Evolutionary conservation across 2,329 filamentous ascomycete species (phyloP), one percentile per base, ranked within the genome.

Genomic region (Leptosphaerulina australis): DNA sequence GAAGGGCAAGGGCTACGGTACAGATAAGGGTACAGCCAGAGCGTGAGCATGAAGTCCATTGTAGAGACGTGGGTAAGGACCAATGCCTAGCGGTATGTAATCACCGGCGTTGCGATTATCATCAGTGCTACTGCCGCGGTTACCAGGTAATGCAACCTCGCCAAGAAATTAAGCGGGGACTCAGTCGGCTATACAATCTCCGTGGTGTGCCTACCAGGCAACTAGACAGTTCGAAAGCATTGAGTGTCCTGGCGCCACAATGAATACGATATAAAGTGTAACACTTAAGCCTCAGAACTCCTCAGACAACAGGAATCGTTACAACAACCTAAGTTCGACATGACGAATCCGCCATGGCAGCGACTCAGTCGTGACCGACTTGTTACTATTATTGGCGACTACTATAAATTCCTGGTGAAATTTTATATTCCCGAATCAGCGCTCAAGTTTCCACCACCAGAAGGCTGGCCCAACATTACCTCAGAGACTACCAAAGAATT

Each of bases 21-120:
- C 55, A 5, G 34, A 55, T 21, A 55, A 37, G 21, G 56, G 55
- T 18, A 62, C 57, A 35, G 60, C 62, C 7, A 60, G 40, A 15
- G 30, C 46, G 54, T 59, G 29, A 50, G 56, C n/a, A 66, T 66
- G 60, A 56, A 50, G 29, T 49, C 55, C 2, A 60, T 63, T 46
- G 59, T 47, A 21, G 44, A 50, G 20, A 50, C 39, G 5, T 62
- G 60, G 62, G 55, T 50, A 3, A 55, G 26, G 33, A 48, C 47
- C 4, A 66, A 68, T 44, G 47, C 44, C 7, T 57, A 59, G 51
- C 53, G 59, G 8, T 64, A 56, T 31, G 35, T 54, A 4, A 43
- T 62, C n/a, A 63, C 59, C 9, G 55, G 51, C 1, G 4, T 53
- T 22, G 60, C 60, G 15, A 53, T 39, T 2, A 2, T 55, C n/a